These are phyloP conservation scores for Pichia sp. DNA, from an alignment of 1,139 yeast species.

Conservation along the genomic window DNA sequence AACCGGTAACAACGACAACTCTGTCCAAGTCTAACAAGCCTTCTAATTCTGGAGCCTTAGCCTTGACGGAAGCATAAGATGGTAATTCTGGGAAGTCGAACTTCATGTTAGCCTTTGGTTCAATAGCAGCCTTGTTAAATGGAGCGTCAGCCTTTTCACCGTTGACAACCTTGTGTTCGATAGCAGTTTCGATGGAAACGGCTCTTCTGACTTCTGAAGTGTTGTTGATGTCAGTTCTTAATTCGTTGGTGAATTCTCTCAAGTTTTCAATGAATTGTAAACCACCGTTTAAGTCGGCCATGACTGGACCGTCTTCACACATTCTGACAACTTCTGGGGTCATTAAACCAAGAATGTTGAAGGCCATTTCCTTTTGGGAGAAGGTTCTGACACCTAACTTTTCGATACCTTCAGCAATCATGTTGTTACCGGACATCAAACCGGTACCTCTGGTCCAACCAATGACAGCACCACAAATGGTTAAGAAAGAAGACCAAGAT, in stretches of 20 bases:
- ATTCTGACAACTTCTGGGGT: slow-evolving; percentile 81
- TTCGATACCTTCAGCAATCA: slow-evolving; percentile 97
- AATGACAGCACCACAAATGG: slow-evolving; percentile 96
- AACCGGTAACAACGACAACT: slow-evolving; percentile 94
- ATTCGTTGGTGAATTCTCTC: slow-evolving; percentile 79
- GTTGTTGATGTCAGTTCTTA: slow-evolving; percentile 80
- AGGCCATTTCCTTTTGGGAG: slow-evolving; percentile 99
- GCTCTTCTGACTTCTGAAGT: slow-evolving; percentile 94
- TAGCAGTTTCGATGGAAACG: slow-evolving; percentile 88
- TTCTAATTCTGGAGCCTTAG: slow-evolving; percentile 71
- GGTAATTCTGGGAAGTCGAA: slow-evolving; percentile 90
- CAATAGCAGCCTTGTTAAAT: slow-evolving; percentile 68
- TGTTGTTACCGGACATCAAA: slow-evolving; percentile 94
- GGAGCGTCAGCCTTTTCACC: slow-evolving; percentile 91
- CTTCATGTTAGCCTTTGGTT: slow-evolving; percentile 94
- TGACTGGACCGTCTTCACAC: slow-evolving; percentile 91
- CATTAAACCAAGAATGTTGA: slow-evolving; percentile 92
- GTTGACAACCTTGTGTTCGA: slow-evolving; percentile 89
- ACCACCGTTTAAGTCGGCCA: slow-evolving; percentile 99
- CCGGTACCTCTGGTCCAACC: slow-evolving; percentile 99
- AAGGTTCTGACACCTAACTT: slow-evolving; percentile 95
- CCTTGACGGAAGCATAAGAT: slow-evolving; percentile 70
- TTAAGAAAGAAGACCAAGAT: slow-evolving; percentile 92
- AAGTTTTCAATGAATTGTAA: slow-evolving; percentile 90
- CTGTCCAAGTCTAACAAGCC: slow-evolving; percentile 91